Percentiles rank a stretch among this genome's conserved stretches.
phyloP scores from a whole-genome alignment of 495 filamentous ascomycete genomes.

The Filosporella fistucella region DNA sequence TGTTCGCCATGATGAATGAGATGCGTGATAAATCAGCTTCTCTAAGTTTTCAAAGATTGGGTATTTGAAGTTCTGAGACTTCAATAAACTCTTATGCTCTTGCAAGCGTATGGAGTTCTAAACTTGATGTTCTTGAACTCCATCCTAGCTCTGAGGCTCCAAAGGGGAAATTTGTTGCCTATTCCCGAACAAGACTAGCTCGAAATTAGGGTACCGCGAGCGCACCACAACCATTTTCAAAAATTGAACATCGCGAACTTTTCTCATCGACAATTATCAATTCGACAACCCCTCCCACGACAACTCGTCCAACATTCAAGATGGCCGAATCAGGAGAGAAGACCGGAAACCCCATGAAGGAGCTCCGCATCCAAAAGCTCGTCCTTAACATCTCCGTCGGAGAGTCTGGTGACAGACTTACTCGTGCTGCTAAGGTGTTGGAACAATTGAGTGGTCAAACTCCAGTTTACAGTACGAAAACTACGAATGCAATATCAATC shows the following conservation, averaged over 20 bases:
- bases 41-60: slow-evolving; percentile 48
- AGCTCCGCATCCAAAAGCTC: slow-evolving; percentile 99
- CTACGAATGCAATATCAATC: background rate
- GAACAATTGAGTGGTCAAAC: slow-evolving; percentile 99
- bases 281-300: slow-evolving; percentile 20
- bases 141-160: slow-evolving; percentile 26
- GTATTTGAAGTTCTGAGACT: slow-evolving; percentile 28
- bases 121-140: slow-evolving; percentile 12
- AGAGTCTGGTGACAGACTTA: slow-evolving; percentile 99
- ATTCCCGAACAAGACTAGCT: background rate
- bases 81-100: slow-evolving; percentile 32
- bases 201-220: background rate
- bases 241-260: slow-evolving; percentile 15
- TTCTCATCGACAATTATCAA: slow-evolving; percentile 2
- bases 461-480: slow-evolving; percentile 87
- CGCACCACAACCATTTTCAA: slow-evolving; percentile 12
- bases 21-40: slow-evolving; percentile 66
- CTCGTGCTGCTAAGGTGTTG: slow-evolving; percentile 98
- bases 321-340: slow-evolving; percentile 66
- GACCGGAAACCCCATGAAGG: slow-evolving; percentile 94
- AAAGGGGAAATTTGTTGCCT: slow-evolving; percentile 17
- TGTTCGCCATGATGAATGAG: slow-evolving; percentile 76
- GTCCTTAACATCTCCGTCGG: slow-evolving; percentile 99
- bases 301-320: slow-evolving; percentile 20
- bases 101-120: slow-evolving; percentile 22